These are phyloP conservation scores for Gossypium mustelinum DNA, from an alignment of 345 rosid species.

Conservation along the genomic window DNA sequence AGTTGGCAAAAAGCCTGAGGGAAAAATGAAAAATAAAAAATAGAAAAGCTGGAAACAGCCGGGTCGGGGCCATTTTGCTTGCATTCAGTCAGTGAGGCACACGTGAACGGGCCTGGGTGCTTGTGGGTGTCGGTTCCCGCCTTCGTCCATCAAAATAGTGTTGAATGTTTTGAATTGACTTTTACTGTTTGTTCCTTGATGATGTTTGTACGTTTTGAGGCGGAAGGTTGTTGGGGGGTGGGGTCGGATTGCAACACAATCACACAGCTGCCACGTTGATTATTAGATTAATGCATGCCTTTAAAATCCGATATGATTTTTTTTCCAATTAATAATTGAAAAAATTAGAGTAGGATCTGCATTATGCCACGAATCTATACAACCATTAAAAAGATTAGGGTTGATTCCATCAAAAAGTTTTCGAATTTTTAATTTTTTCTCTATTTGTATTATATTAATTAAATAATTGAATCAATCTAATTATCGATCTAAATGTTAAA, in stretches of 20 bases:
- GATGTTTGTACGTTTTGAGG: neutral
- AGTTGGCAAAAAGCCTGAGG: neutral
- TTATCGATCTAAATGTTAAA: too few species aligned
- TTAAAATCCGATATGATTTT: neutral
- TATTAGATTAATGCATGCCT: neutral
- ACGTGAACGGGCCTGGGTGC: neutral
- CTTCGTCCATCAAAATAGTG: neutral
- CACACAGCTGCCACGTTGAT: neutral
- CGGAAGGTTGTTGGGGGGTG: too few species aligned
- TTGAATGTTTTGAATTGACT: neutral
- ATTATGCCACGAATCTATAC: too few species aligned
- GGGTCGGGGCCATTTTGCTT: neutral
- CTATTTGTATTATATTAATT: too few species aligned
- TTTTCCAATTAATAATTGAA: too few species aligned
- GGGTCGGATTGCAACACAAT: neutral
- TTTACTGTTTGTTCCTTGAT: neutral
- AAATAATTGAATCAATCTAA: too few species aligned
- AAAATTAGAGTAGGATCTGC: neutral
- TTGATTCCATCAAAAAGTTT: too few species aligned
- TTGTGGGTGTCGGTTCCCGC: neutral
- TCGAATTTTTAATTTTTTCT: too few species aligned
- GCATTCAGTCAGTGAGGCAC: neutral
- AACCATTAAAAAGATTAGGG: too few species aligned
- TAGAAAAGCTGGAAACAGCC: neutral
- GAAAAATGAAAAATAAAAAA: too few species aligned